Base-by-base conservation (phyloP, 768 basidiomycete species). In the Xerocomellus chrysenteron region DNA sequence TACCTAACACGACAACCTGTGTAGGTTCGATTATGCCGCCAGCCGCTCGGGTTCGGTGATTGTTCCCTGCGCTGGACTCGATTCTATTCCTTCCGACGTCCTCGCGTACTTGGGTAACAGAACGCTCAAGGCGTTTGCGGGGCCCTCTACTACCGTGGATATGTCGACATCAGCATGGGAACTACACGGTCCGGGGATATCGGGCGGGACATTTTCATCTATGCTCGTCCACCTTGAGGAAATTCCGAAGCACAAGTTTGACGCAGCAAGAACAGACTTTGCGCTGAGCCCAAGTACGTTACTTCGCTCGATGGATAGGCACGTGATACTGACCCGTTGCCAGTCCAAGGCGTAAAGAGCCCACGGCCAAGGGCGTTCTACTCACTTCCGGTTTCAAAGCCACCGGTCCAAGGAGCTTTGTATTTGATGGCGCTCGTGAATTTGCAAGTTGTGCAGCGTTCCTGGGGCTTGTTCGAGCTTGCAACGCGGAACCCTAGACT, bases 71-170 rank as follows among this genome's bases (percentile, higher is more conserved):
- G 89, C 85, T 52, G 93, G 87, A 2, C 79, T 90, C 57, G 90
- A 92, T 68, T 92, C 89, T 2, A 64, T 92, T 30, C 90, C 90
- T 4, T 83, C 86, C 4, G 93, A 97, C 66, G 68, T 88, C 43
- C 71, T 81, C 12, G 81, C 84, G 0, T 87, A 84, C 71, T 73
- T 92, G 46, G 81, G 88, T 17, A 86, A 86, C 55, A 84, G 82
- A 62, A 85, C 85, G 0, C 79, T 94, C 50, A 86, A 87, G 68
- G 65, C 74, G 11, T 66, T 72, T 48, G 72, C 66, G 5, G 75
- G 75, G 6, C 59, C 74, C 0, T 63, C 69, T 12, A 57, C 74
- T 0, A 65, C 73, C 19, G 75, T 84, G n/a, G 83, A 80, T 9
- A 67, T 75, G 2, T 91, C 90, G 3, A 78, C 79, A 3, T 82